Percentiles rank a stretch among this genome's conserved stretches.
Conservation (phyloP, 1,284 basidiomycete species). For the Cryptococcus floricola region DNA sequence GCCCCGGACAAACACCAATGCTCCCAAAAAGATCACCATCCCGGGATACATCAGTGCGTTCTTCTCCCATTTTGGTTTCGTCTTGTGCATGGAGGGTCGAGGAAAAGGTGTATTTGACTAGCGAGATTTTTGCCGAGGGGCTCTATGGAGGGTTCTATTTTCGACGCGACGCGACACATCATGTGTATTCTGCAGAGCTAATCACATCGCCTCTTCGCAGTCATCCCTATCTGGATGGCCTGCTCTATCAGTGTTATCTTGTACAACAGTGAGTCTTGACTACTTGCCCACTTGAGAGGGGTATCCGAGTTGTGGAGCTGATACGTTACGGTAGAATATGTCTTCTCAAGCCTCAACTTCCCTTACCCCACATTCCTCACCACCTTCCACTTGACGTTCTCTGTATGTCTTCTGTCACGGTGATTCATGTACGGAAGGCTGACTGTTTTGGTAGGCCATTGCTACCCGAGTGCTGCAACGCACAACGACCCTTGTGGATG, state of each 20-base stretch:
- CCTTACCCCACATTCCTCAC: conserved; percentile 81
- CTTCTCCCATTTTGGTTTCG: background rate
- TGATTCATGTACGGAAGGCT: background rate
- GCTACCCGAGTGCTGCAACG: conserved; percentile 84
- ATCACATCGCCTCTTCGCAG: conserved; percentile 15
- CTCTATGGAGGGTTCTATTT: background rate
- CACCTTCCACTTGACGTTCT: conserved; percentile 79
- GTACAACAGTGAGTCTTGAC: conserved; percentile 67
- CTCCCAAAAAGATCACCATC: conserved; percentile 49
- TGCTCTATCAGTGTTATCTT: conserved; percentile 89
- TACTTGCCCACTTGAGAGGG: background rate
- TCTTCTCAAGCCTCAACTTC: conserved; percentile 79
- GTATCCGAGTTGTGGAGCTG: no score
- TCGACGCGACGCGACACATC: no score
- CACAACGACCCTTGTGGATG: conserved; percentile 85
- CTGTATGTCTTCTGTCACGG: conserved; percentile 55
- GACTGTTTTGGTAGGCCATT: conserved; percentile 58
- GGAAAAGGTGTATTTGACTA: background rate
- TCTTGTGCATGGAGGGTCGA: background rate
- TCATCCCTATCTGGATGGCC: conserved; percentile 62
- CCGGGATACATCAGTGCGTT: conserved; percentile 47
- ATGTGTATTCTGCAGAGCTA: background rate
- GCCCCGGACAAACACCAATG: conserved; percentile 16
- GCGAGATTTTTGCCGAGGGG: background rate
- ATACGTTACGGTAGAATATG: conserved; percentile 55